Percentiles rank a stretch among this genome's conserved stretches.
Evolutionary conservation across 75 land plant species (phyloP).

Genomic region (Cunninghamia lanceolata): DNA sequence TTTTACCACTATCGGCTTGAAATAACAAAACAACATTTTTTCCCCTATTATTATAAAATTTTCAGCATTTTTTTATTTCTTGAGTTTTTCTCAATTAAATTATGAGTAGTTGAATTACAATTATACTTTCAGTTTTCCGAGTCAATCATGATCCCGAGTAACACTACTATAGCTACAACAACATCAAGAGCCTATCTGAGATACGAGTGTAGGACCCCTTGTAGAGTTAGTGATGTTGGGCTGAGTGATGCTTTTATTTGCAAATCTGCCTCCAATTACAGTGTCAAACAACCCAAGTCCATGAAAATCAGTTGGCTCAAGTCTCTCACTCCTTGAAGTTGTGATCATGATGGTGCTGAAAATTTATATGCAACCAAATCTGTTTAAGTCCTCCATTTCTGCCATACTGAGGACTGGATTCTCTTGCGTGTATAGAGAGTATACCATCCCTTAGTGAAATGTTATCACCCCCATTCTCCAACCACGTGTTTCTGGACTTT

Average conservation of each 20-base stretch:
- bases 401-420: neutral
- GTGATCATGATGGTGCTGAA: neutral
- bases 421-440: slow-evolving; percentile 8
- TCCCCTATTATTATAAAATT: no score
- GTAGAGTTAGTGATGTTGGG: no score
- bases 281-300: slow-evolving; percentile 24
- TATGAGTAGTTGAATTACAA: no score
- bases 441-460: slow-evolving; percentile 48
- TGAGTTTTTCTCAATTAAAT: no score
- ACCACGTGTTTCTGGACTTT: slow-evolving; percentile 28
- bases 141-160: no score
- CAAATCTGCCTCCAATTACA: neutral
- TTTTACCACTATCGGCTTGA: no score
- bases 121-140: no score
- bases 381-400: neutral
- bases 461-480: slow-evolving; percentile 41
- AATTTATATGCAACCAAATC: neutral
- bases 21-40: no score
- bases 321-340: neutral
- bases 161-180: no score
- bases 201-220: no score
- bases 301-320: slow-evolving; percentile 20
- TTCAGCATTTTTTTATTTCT: no score
- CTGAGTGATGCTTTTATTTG: neutral
- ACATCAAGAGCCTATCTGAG: no score